Conservation (phyloP, 1,284 basidiomycete species). For the Cryptococcus sp. region DNA sequence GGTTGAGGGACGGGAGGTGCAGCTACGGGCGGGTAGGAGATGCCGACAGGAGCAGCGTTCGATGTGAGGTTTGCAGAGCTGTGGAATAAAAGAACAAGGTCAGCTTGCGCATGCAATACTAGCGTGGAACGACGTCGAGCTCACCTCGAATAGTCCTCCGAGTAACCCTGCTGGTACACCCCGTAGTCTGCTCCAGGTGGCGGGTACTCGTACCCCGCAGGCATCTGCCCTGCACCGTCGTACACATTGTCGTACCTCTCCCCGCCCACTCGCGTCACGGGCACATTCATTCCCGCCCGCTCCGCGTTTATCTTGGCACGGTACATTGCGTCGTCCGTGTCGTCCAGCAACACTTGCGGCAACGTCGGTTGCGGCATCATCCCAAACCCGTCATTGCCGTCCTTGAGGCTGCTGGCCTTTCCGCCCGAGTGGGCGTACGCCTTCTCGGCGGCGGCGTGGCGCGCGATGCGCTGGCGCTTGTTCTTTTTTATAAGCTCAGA, state of each 20-base stretch:
- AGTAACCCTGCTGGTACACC: conserved; percentile 9
- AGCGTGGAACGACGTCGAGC: background rate
- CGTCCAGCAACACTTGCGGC: conserved; percentile 83
- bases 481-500: conserved; percentile 87
- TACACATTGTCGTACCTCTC: background rate
- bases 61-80: conserved; percentile 31
- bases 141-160: conserved; percentile 28
- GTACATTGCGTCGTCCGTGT: conserved; percentile 59
- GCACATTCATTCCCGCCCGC: conserved; percentile 3
- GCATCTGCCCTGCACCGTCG: background rate
- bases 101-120: background rate
- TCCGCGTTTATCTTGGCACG: conserved; percentile 17
- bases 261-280: background rate
- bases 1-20: conserved; percentile 6
- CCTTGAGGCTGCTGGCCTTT: conserved; percentile 67
- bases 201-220: conserved; percentile 19
- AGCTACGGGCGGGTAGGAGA: conserved; percentile 34
- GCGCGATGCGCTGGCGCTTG: conserved; percentile 78
- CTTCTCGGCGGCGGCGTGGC: conserved; percentile 76
- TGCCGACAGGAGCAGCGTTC: conserved; percentile 33
- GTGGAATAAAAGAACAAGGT: background rate
- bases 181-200: conserved; percentile 4
- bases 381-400: conserved; percentile 83
- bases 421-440: conserved; percentile 81
- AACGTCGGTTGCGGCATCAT: conserved; percentile 79